phyloP scores from a whole-genome alignment of 1,284 basidiomycete species.

The Melampsora americana region DNA sequence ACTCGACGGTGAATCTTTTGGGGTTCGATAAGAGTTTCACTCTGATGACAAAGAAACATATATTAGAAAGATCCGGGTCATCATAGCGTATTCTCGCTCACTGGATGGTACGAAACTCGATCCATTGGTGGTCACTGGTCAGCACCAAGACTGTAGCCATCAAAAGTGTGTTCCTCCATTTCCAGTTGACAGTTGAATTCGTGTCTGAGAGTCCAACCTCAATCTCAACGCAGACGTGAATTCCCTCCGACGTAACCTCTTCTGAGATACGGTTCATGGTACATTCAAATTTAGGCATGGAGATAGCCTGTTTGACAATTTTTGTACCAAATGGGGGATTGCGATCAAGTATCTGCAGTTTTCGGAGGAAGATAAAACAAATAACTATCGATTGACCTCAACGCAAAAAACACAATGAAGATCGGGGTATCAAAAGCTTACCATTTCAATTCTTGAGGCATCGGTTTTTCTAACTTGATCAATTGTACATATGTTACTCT shows the following conservation, averaged over 20 bases:
- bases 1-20: constrained; percentile 38
- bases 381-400: too few relatives aligned
- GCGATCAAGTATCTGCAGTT: constrained; percentile 43
- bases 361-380: neutral
- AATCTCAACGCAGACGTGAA: constrained; percentile 37
- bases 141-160: constrained; percentile 42
- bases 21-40: constrained; percentile 33
- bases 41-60: constrained; percentile 4
- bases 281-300: constrained; percentile 37
- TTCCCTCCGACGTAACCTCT: constrained; percentile 19
- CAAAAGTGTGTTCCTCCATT: constrained; percentile 32
- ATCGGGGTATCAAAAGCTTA: neutral
- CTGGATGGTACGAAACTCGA: constrained; percentile 43
- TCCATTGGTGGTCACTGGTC: constrained; percentile 43
- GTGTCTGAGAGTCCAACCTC: constrained; percentile 30
- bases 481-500: constrained; percentile 31
- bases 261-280: constrained; percentile 37
- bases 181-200: constrained; percentile 12
- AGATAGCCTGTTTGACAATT: constrained; percentile 34
- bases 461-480: constrained; percentile 31
- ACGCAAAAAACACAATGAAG: neutral
- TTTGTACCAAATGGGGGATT: constrained; percentile 43
- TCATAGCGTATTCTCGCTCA: neutral
- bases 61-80: neutral
- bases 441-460: constrained; percentile 39